phyloP scores from a whole-genome alignment of 78 protist genomes.

The Blattamonas nauphoetae region DNA sequence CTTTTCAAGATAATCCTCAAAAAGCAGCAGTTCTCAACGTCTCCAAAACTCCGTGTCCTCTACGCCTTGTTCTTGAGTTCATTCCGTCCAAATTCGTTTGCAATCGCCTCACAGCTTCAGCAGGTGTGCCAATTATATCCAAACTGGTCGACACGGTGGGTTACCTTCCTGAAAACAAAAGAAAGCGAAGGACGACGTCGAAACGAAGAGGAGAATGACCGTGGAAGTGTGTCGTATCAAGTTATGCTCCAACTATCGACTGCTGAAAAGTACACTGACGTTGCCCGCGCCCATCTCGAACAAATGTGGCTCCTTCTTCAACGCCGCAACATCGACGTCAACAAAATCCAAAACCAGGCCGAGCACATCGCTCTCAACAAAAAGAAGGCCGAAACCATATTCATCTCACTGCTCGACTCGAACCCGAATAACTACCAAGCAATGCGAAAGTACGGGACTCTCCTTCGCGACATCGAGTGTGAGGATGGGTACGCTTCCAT shows the following conservation, averaged over 20 bases:
- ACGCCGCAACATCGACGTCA: neutral
- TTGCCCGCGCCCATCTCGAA: neutral
- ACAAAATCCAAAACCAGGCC: neutral
- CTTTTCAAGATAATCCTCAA: neutral
- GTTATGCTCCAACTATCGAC: no score
- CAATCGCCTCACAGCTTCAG: neutral
- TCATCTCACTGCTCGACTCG: neutral
- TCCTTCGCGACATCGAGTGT: neutral
- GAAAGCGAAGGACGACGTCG: no score
- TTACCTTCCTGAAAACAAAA: neutral
- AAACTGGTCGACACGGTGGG: neutral
- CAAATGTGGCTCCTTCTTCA: neutral
- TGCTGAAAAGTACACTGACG: no score
- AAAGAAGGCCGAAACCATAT: neutral
- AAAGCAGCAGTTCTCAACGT: neutral
- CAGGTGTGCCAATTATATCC: neutral
- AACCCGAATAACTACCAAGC: neutral
- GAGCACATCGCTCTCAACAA: neutral
- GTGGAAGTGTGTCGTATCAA: no score
- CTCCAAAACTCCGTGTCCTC: neutral
- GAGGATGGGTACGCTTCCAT: neutral
- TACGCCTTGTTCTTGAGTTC: neutral
- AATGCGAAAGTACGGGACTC: neutral
- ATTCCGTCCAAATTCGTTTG: neutral
- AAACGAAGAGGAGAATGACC: no score